These are phyloP conservation scores for Lavandula angustifolia DNA, from an alignment of 257 asterid species.

Conservation along the genomic window DNA sequence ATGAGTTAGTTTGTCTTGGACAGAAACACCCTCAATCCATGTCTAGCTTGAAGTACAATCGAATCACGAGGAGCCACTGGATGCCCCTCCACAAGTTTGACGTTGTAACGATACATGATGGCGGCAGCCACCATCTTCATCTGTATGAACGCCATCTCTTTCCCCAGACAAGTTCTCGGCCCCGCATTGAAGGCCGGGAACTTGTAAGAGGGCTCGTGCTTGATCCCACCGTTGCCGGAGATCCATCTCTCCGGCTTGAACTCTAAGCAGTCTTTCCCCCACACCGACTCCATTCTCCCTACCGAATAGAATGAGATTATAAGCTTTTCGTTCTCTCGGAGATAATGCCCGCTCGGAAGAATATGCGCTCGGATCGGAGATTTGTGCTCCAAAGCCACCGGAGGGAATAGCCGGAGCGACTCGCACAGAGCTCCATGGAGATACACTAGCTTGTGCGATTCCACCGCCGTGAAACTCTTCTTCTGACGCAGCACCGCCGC, in stretches of 20 bases:
- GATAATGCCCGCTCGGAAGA: constrained; percentile 44
- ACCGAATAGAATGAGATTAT: constrained; percentile 39
- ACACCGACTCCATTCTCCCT: constrained; percentile 47
- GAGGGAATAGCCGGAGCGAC: constrained; percentile 46
- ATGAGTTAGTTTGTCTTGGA: constrained; percentile 30
- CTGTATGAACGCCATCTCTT: constrained; percentile 48
- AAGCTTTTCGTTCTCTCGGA: constrained; percentile 22
- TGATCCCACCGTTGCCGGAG: constrained; percentile 14
- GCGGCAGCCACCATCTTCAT: constrained; percentile 51
- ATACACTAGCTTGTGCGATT: constrained; percentile 39
- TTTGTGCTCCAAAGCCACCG: constrained; percentile 44
- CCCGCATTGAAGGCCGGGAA: constrained; percentile 53
- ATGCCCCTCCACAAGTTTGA: constrained; percentile 37
- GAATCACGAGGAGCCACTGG: constrained; percentile 44
- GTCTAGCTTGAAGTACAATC: constrained; percentile 42
- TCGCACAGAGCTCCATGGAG: constrained; percentile 52
- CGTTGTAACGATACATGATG: constrained; percentile 30
- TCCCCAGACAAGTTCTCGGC: constrained; percentile 47
- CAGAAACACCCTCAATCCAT: constrained; percentile 49
- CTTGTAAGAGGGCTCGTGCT: constrained; percentile 45
- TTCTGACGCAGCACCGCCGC: not conserved
- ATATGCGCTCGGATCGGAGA: constrained; percentile 30
- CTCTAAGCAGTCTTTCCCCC: constrained; percentile 51
- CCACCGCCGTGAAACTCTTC: constrained; percentile 21
- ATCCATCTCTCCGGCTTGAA: constrained; percentile 54